Conservation (phyloP, 164 flowering plant genomes). For the Berberis thunbergii region DNA sequence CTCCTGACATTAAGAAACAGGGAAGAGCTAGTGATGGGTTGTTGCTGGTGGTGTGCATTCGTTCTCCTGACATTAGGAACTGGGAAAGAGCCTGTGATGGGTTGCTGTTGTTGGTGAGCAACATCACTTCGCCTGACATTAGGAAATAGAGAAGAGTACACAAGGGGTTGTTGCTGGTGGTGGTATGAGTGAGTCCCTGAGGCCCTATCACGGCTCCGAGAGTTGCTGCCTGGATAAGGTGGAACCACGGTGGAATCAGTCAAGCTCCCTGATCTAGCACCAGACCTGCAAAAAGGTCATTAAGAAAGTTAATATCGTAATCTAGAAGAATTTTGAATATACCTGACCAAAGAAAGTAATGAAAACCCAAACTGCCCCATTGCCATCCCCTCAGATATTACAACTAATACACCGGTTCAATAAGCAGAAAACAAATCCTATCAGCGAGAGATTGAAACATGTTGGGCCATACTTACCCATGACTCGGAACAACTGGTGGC, state of each 20-base stretch:
- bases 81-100: constrained; percentile 31
- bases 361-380: no score
- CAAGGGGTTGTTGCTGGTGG: constrained; percentile 46
- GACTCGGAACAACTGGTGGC: constrained; percentile 54
- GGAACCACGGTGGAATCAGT: constrained; percentile 53
- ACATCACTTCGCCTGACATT: constrained; percentile 35
- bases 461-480: constrained; percentile 33
- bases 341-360: no score
- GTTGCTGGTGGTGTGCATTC: constrained; percentile 49
- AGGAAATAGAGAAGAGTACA: constrained; percentile 33
- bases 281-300: constrained; percentile 23
- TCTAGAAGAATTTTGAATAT: neutral
- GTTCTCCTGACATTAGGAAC: constrained; percentile 38
- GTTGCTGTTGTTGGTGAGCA: constrained; percentile 48
- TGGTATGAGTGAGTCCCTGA: constrained; percentile 68
- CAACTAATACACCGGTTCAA: no score
- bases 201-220: constrained; percentile 58
- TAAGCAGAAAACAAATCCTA: neutral
- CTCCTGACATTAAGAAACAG: constrained; percentile 31
- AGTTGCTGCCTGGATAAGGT: constrained; percentile 64
- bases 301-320: neutral
- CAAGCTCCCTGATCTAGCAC: constrained; percentile 51
- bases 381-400: no score
- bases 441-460: neutral
- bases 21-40: constrained; percentile 35